Base-by-base conservation (phyloP, 805 yeast species). In the Grigorovia transvaalensis region DNA sequence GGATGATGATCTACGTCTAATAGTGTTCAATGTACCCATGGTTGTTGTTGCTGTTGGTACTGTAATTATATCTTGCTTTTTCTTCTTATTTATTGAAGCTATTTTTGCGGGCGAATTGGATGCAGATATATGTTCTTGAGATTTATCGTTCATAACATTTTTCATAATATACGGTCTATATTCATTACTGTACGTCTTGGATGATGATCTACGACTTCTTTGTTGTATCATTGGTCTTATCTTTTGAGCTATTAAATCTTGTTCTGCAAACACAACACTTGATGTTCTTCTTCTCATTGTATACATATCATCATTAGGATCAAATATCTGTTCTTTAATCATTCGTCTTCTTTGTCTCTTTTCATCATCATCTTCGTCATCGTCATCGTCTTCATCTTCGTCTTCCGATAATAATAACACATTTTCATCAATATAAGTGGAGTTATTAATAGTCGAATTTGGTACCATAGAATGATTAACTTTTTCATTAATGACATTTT, bases 381-480 rank as follows among this genome's bases (percentile, higher is more conserved):
- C 53, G 6, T 54, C 55, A 7, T 67, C 71, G 29, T 60, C 69
- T 13, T 63, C 68, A 33, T 63, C 69, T 23, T 64, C 66, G 27
- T 55, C 57, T 2, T 69, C 65, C 4, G 60, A 61, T 38, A 68
- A 50, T 1, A 59, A 61, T 44, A 68, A 50, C 2, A 64, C 77
- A 51, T 70, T 73, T 41, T 71, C 77, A 48, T 68, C 74, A 15
- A 69, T 71, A 23, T 70, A 74, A 13, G 61, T 60, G 38, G 49
- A 33, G 9, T 18, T 30, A 12, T 41, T 44, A 30, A 35, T 17
- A 18, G 5, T 17, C 9, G n/a, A 9, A n/a, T 15, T 29, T 12
- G 7, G 3, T 19, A 23, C 35, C 44, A 18, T 15, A 17, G 41
- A 15, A 48, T 33, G 18, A 27, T 15, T 13, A 42, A 41, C 15